A percentile compares a stretch with the other conserved stretches of the same genome.
These are phyloP conservation scores for Dalbergia oliveri DNA, from an alignment of 306 rosid species.

Conservation along the genomic window DNA sequence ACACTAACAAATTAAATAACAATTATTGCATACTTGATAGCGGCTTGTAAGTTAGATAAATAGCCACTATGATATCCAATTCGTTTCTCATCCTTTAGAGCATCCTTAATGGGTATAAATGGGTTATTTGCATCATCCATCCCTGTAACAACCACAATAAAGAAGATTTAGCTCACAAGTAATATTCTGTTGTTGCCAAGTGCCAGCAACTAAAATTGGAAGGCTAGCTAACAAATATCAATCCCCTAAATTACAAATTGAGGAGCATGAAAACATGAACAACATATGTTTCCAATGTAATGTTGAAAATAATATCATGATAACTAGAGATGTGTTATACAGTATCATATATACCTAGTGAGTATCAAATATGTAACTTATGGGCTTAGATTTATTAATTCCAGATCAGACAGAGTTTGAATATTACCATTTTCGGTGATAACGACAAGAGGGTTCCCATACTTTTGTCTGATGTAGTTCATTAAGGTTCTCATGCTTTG, in stretches of 20 bases:
- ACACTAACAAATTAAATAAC: conserved; percentile 1
- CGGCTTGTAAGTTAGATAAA: conserved; percentile 63
- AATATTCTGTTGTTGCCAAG: too few species aligned
- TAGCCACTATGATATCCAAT: conserved; percentile 78
- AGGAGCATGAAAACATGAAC: conserved; percentile 3
- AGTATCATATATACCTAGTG: background rate
- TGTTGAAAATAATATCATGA: conserved; percentile 10
- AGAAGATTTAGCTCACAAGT: conserved; percentile 32
- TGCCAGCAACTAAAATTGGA: too few species aligned
- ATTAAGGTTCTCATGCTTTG: conserved; percentile 81
- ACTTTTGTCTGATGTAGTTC: conserved; percentile 83
- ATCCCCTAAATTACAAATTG: background rate
- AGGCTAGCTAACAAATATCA: too few species aligned
- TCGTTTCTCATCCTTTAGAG: conserved; percentile 83
- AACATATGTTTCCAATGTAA: background rate
- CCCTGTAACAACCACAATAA: conserved; percentile 57
- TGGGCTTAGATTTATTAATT: conserved; percentile 2
- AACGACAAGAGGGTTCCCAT: conserved; percentile 77
- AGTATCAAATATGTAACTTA: conserved; percentile 8
- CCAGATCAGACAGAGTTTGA: conserved; percentile 14
- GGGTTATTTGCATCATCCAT: conserved; percentile 87
- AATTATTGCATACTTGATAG: conserved; percentile 55
- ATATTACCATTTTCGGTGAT: conserved; percentile 94
- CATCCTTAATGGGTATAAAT: conserved; percentile 61
- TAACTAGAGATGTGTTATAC: background rate